These are phyloP conservation scores for Claviceps purpurea DNA, from an alignment of 2,329 filamentous ascomycete genomes.

Conservation along the genomic window DNA sequence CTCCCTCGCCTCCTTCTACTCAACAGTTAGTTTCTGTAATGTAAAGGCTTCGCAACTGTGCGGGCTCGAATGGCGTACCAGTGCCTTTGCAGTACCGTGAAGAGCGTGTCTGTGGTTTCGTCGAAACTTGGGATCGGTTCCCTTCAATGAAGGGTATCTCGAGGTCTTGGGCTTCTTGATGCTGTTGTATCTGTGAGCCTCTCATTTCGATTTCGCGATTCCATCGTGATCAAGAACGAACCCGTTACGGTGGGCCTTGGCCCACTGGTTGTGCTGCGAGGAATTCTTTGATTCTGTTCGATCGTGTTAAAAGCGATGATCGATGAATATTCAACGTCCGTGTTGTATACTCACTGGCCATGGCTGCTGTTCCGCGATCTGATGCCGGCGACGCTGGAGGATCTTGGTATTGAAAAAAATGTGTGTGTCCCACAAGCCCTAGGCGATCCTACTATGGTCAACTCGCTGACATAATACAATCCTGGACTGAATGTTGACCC, in stretches of 20 bases:
- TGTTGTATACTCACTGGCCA: conserved; percentile 5
- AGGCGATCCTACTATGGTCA: background rate
- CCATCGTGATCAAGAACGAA: conserved; percentile 35
- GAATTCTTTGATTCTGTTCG: conserved; percentile 95
- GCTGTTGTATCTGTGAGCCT: conserved; percentile 35
- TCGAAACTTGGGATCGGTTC: conserved; percentile 98
- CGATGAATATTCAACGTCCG: background rate
- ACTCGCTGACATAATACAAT: conserved; percentile 5
- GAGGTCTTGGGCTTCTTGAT: conserved; percentile 99
- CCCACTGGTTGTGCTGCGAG: conserved; percentile 96
- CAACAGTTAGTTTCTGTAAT: conserved; percentile 17
- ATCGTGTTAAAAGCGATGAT: background rate
- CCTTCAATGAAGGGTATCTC: conserved; percentile 97
- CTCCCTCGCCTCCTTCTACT: conserved; percentile 92
- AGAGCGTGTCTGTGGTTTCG: conserved; percentile 99
- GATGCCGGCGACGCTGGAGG: background rate
- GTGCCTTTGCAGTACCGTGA: conserved; percentile 94
- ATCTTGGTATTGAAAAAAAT: background rate
- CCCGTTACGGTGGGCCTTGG: conserved; percentile 99
- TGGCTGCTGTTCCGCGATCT: conserved; percentile 4
- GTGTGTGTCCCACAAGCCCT: conserved; percentile 14
- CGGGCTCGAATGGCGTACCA: conserved; percentile 51
- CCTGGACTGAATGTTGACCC: background rate
- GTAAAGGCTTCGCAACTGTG: background rate
- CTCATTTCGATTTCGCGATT: background rate